Conservation (phyloP, 2,329 filamentous ascomycete genomes). For the Thermothelomyces thermophilus region DNA sequence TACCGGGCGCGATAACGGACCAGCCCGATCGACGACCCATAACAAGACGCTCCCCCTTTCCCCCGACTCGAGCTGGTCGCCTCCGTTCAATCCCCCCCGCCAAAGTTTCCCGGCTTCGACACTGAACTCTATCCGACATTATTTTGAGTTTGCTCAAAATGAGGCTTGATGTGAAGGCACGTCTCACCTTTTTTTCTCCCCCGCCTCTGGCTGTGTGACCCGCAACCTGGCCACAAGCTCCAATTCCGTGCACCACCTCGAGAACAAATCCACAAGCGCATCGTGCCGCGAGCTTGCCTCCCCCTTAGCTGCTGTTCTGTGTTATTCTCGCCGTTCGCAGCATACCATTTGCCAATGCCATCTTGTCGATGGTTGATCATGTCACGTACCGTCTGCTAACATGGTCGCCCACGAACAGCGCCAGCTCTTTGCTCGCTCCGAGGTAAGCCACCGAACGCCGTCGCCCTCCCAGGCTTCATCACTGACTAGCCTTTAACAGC, state of each 20-base stretch:
- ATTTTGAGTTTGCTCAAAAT: conserved; percentile 22
- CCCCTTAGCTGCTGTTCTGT: neutral
- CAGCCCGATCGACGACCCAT: conserved; percentile 3
- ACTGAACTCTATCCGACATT: conserved; percentile 8
- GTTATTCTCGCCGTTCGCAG: too few relatives aligned
- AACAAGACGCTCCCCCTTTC: conserved; percentile 9
- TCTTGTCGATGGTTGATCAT: neutral
- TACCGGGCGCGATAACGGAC: neutral
- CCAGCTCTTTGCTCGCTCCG: conserved; percentile 28
- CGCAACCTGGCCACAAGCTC: conserved; percentile 14
- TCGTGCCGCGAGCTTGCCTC: neutral
- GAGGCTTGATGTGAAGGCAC: conserved; percentile 28
- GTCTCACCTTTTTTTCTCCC: conserved; percentile 11
- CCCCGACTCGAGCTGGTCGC: conserved; percentile 8
- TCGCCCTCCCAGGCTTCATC: neutral
- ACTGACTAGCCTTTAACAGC: conserved; percentile 64
- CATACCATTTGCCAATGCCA: neutral
- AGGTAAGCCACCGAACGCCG: conserved; percentile 19
- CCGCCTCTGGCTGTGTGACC: conserved; percentile 5
- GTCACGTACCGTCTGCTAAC: conserved; percentile 18
- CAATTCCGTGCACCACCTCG: neutral
- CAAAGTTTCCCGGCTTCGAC: conserved; percentile 21
- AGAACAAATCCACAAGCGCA: neutral
- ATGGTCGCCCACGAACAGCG: conserved; percentile 24
- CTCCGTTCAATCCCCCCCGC: conserved; percentile 16